These are phyloP conservation scores for Artemisia argyi DNA, from an alignment of 129 eudicot species.

Conservation along the genomic window DNA sequence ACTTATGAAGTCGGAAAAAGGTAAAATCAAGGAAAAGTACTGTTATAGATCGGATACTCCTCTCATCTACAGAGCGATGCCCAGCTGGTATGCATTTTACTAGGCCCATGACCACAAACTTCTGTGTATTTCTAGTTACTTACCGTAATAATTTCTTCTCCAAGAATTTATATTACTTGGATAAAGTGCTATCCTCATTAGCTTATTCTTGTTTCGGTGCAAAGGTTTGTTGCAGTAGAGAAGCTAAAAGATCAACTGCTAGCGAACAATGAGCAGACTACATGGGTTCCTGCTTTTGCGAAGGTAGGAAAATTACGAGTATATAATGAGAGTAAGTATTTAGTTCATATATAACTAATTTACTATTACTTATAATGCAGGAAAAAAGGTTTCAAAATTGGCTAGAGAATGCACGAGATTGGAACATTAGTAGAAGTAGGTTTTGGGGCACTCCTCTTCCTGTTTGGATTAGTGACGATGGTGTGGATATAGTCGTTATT, in stretches of 20 bases:
- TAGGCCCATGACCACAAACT: too few species aligned
- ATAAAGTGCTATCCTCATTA: background rate
- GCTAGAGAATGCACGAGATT: conserved; percentile 86
- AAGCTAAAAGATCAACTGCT: conserved; percentile 77
- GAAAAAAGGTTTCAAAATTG: conserved; percentile 86
- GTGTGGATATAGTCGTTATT: conserved; percentile 65
- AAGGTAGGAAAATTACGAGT: conserved; percentile 26
- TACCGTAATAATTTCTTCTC: background rate
- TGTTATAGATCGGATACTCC: conserved; percentile 32
- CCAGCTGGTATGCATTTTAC: conserved; percentile 60
- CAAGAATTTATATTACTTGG: background rate
- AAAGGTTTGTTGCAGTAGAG: conserved; percentile 81
- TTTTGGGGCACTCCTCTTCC: conserved; percentile 97
- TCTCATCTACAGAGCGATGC: conserved; percentile 36
- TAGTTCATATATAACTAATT: background rate
- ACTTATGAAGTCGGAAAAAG: conserved; percentile 74
- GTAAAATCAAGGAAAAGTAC: conserved; percentile 43
- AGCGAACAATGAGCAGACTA: conserved; percentile 66
- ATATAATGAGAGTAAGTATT: background rate
- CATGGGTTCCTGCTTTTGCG: conserved; percentile 57
- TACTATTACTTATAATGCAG: conserved; percentile 27
- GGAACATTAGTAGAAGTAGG: conserved; percentile 85
- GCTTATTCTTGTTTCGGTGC: background rate
- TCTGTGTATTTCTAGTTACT: too few species aligned
- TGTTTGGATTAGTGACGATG: conserved; percentile 84